Evolutionary conservation across 768 basidiomycete genomes (phyloP).

Genomic region (Psilocybe cubensis): DNA sequence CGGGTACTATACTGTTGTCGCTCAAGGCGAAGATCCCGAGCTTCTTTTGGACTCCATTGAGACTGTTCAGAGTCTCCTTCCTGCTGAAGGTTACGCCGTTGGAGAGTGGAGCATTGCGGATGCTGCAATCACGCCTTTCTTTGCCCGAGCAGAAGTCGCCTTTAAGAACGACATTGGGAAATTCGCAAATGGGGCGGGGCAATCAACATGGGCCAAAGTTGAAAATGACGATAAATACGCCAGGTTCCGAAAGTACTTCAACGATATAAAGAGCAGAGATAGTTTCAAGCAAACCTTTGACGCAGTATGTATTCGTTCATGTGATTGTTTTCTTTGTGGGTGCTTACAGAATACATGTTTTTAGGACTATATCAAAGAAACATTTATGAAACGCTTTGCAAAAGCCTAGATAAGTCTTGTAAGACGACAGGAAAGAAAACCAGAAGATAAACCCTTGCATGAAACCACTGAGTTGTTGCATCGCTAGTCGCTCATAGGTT

Average conservation of each 20-base stretch:
- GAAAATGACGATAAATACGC: constrained; percentile 48
- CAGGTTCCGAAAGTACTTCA: constrained; percentile 50
- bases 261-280: constrained; percentile 49
- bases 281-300: constrained; percentile 61
- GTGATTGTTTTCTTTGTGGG: neutral
- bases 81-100: constrained; percentile 47
- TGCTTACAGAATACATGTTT: neutral
- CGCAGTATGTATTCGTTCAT: constrained; percentile 38
- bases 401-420: too few relatives aligned
- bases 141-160: constrained; percentile 50
- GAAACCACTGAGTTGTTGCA: too few relatives aligned
- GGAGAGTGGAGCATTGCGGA: constrained; percentile 65
- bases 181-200: constrained; percentile 51
- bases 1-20: constrained; percentile 37
- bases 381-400: constrained; percentile 9
- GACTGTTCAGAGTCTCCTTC: constrained; percentile 52
- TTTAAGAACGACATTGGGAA: constrained; percentile 55
- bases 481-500: too few relatives aligned
- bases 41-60: constrained; percentile 47
- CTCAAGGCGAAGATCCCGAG: constrained; percentile 43
- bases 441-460: too few relatives aligned
- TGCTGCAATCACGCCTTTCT: constrained; percentile 60
- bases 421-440: too few relatives aligned
- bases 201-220: constrained; percentile 44
- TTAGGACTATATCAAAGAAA: constrained; percentile 13